These are phyloP conservation scores for Aspergillus ibericus DNA, from an alignment of 2,329 filamentous ascomycete genomes.

Conservation along the genomic window DNA sequence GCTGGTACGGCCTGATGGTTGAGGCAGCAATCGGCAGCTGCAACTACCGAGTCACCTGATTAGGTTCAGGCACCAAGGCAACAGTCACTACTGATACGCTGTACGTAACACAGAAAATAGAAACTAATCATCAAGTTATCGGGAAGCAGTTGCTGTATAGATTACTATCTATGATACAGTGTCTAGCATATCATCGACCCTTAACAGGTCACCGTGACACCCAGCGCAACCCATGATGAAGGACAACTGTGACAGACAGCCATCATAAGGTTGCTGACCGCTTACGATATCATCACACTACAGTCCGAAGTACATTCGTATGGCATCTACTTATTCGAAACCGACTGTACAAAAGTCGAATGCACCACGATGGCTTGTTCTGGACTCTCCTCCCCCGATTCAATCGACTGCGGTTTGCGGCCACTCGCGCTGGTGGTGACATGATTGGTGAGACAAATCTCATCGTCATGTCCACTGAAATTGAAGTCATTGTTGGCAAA, in stretches of 20 bases:
- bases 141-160: too few species aligned
- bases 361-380: background rate
- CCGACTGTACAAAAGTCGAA: background rate
- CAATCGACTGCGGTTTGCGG: background rate
- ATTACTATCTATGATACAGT: too few species aligned
- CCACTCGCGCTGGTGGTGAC: background rate
- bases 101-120: too few species aligned
- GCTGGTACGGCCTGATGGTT: background rate
- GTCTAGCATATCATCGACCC: too few species aligned
- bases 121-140: too few species aligned
- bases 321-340: background rate
- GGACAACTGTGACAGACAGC: too few species aligned
- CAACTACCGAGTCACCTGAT: background rate
- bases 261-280: too few species aligned
- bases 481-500: background rate
- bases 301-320: too few species aligned
- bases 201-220: too few species aligned
- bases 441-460: slow-evolving; percentile 6
- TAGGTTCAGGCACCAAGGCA: background rate
- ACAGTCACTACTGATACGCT: too few species aligned
- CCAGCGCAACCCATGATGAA: too few species aligned
- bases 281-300: too few species aligned
- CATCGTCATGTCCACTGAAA: background rate
- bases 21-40: background rate
- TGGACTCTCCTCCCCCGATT: background rate